A percentile compares a stretch with the other conserved stretches of the same genome.
Evolutionary conservation across 371 early-diverging fungal species (phyloP).

Genomic region (Entomophthora muscae): DNA sequence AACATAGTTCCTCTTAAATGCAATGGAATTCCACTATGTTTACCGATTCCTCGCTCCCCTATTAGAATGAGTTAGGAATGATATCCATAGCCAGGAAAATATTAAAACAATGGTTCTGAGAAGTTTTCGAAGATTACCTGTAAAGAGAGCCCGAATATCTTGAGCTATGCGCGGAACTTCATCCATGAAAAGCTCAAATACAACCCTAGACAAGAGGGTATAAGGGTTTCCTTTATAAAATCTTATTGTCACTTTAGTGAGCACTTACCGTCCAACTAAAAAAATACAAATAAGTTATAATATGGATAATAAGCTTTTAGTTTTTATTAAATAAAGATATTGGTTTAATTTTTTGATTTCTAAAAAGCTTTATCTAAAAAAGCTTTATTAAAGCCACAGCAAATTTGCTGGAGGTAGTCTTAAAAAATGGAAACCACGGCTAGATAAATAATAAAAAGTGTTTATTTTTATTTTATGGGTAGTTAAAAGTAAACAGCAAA

Average conservation of each 20-base stretch:
- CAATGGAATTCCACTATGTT: conserved; percentile 35
- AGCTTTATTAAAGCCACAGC: not conserved
- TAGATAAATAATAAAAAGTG: too few species aligned
- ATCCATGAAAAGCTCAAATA: not conserved
- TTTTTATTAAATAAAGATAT: not conserved
- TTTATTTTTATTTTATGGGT: not conserved
- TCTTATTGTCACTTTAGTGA: not conserved
- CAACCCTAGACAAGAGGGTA: not conserved
- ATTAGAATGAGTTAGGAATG: too few species aligned
- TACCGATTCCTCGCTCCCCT: conserved; percentile 57
- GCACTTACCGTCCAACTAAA: not conserved
- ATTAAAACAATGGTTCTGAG: too few species aligned
- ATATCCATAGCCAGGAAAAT: too few species aligned
- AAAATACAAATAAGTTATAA: not conserved
- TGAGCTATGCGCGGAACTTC: not conserved
- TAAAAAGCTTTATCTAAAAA: not conserved
- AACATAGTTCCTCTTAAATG: conserved; percentile 45
- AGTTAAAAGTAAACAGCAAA: not conserved
- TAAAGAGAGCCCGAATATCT: conserved; percentile 1
- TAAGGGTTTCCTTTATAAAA: not conserved
- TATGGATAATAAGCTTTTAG: not conserved
- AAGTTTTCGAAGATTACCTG: too few species aligned
- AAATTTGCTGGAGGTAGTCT: too few species aligned
- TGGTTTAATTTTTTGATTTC: not conserved
- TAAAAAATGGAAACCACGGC: too few species aligned